A percentile compares a stretch with the other conserved stretches of the same genome.
Evolutionary conservation across 352 stramenopile species (phyloP).

Genomic region (Phytophthora nicotianae): DNA sequence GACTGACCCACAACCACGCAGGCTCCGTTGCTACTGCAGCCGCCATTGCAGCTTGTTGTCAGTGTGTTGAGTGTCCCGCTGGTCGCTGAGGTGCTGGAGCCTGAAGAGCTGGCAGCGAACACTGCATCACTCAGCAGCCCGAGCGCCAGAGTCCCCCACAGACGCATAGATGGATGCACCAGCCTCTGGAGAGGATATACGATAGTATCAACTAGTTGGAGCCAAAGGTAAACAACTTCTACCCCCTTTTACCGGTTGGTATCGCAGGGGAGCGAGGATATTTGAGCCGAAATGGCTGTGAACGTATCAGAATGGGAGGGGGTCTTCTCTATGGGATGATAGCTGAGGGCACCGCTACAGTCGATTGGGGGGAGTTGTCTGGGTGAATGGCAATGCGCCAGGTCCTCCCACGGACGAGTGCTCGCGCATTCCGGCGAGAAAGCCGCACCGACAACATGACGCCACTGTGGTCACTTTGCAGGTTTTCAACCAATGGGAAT

Average conservation of each 20-base stretch:
- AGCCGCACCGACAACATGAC: slow-evolving; percentile 29
- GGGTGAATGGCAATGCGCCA: slow-evolving; percentile 10
- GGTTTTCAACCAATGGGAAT: slow-evolving; percentile 20
- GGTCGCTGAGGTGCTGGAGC: slow-evolving; percentile 9
- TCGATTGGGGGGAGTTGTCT: slow-evolving; percentile 4
- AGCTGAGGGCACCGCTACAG: not conserved
- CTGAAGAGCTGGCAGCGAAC: slow-evolving; percentile 9
- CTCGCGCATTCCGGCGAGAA: slow-evolving; percentile 31
- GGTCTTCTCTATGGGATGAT: slow-evolving; percentile 1
- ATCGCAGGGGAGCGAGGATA: slow-evolving; percentile 9
- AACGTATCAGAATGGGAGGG: slow-evolving; percentile 8
- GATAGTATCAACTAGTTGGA: not conserved
- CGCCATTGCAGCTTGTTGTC: slow-evolving; percentile 78
- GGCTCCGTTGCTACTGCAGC: slow-evolving; percentile 58
- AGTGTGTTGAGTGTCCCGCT: slow-evolving; percentile 65
- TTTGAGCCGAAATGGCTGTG: not conserved
- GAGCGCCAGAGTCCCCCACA: slow-evolving; percentile 23
- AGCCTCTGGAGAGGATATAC: not conserved
- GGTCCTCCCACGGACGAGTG: slow-evolving; percentile 22
- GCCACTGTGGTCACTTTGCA: slow-evolving; percentile 1
- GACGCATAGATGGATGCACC: slow-evolving; percentile 18
- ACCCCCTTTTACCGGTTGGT: slow-evolving; percentile 5
- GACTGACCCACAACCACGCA: slow-evolving; percentile 73
- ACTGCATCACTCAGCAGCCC: slow-evolving; percentile 10
- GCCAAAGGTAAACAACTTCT: not conserved